A percentile compares a stretch with the other conserved stretches of the same genome.
These are phyloP conservation scores for Venustampulla echinocandica DNA, from an alignment of 495 filamentous ascomycete species.

Conservation along the genomic window DNA sequence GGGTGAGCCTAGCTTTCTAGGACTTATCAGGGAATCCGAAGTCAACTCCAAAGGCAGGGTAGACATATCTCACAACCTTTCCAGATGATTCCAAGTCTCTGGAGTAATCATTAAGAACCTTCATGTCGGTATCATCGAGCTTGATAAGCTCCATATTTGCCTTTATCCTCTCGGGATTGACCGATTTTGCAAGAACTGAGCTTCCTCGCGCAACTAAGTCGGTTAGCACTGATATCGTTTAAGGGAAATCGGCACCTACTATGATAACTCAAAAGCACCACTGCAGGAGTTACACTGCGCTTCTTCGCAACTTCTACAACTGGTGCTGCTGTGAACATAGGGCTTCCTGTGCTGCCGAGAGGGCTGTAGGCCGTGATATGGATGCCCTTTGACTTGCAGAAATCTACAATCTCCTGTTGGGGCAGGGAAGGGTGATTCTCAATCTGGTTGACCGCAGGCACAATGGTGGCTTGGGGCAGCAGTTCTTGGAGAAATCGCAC, in stretches of 20 bases:
- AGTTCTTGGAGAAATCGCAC: conserved; percentile 63
- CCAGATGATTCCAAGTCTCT: conserved; percentile 48
- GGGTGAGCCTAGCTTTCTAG: too few species aligned
- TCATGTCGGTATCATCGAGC: conserved; percentile 57
- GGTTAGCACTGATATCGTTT: conserved; percentile 13
- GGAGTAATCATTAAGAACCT: conserved; percentile 37
- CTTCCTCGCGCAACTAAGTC: conserved; percentile 52
- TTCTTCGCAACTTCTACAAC: conserved; percentile 64
- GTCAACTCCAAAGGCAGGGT: conserved; percentile 67
- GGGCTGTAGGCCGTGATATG: conserved; percentile 71
- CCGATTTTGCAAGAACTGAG: conserved; percentile 73
- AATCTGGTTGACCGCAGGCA: conserved; percentile 86
- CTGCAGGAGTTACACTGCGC: conserved; percentile 50
- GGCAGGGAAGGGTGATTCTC: conserved; percentile 82
- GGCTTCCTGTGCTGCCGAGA: conserved; percentile 69
- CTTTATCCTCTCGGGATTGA: conserved; percentile 64
- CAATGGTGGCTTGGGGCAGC: conserved; percentile 51
- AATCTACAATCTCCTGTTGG: conserved; percentile 76
- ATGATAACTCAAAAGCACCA: conserved; percentile 69
- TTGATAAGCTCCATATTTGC: conserved; percentile 57
- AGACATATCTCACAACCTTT: conserved; percentile 62
- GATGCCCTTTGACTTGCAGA: conserved; percentile 64
- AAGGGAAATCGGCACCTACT: conserved; percentile 28
- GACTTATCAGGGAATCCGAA: conserved; percentile 63
- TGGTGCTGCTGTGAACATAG: conserved; percentile 57